Evolutionary conservation across 345 rosid species (phyloP), one percentile per base, ranked within the genome.

Genomic region (Gossypium anomalum): DNA sequence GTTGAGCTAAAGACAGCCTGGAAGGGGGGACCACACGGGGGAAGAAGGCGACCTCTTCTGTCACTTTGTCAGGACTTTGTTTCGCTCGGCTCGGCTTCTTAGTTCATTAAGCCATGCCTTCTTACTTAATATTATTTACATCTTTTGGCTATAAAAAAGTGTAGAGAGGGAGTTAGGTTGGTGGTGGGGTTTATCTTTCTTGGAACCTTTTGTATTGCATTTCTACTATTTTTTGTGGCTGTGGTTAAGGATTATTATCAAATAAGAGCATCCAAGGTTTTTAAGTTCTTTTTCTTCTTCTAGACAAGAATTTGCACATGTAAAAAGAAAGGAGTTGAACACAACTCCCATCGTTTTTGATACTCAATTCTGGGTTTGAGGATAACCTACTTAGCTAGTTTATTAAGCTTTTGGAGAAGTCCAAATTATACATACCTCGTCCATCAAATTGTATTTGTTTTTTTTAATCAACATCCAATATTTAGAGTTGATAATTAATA

Each of bases 1-100:
- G 55, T 8, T 67, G 43, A 45, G 4, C 16, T 8, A 25, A 29
- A 63, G 80, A 83, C 90, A 86, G 92, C 59, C 87, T 85, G 90
- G 87, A 52, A 0, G 79, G 73, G 78, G 89, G 89, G 9, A 13
- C 88, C 74, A 77, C 89, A 62, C 82, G 76, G 64, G 38, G 55
- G 43, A 25, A 13, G 64, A 25, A 2, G 71, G 51, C 63, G 22
- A 67, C 48, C 41, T 22, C 11, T 56, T 12, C 73, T 64, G 55
- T 63, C 78, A 49, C 53, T 62, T 55, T 77, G 60, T 62, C 43
- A 52, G 61, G n/a, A 56, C 19, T 47, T 20, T 23, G 34, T 38
- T 34, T 34, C 7, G 16, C 63, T 60, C 27, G 8, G 75, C 76
- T 70, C 45, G 20, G 57, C 78, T 60, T 27, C 63, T 65, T 15